phyloP scores from a whole-genome alignment of 202 grass and related monocot genomes.

The Digitaria exilis region DNA sequence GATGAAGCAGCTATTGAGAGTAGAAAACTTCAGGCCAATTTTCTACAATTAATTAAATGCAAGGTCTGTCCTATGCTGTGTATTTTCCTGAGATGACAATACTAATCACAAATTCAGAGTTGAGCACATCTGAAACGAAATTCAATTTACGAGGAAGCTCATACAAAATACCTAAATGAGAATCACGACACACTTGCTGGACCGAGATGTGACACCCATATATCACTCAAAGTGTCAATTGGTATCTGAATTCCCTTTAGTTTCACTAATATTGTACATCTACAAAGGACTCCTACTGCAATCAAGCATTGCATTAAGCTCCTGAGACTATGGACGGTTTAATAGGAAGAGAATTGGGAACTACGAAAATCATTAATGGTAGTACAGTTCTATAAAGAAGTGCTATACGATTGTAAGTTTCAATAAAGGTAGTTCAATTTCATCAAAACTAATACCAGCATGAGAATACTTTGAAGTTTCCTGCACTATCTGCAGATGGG shows the following conservation, averaged over 20 bases:
- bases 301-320: constrained; percentile 68
- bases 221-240: constrained; percentile 81
- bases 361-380: constrained; percentile 18
- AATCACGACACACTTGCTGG: constrained; percentile 77
- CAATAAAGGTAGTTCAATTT: background rate
- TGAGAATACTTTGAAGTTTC: constrained; percentile 53
- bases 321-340: constrained; percentile 41
- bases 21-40: constrained; percentile 71
- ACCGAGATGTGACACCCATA: constrained; percentile 79
- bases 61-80: constrained; percentile 42
- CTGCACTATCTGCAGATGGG: constrained; percentile 73
- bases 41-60: constrained; percentile 66
- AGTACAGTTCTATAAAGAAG: constrained; percentile 1
- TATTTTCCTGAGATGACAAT: constrained; percentile 54
- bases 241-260: constrained; percentile 58
- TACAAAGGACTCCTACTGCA: constrained; percentile 60
- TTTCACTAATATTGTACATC: constrained; percentile 66
- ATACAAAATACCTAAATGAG: constrained; percentile 72
- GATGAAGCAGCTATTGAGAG: constrained; percentile 62
- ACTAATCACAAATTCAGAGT: constrained; percentile 18
- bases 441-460: background rate
- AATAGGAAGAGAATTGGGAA: constrained; percentile 13
- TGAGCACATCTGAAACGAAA: background rate
- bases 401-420: background rate
- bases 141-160: constrained; percentile 23